Conservation (phyloP, 2,329 filamentous ascomycete genomes). For the Paracoccidioides lutzii region DNA sequence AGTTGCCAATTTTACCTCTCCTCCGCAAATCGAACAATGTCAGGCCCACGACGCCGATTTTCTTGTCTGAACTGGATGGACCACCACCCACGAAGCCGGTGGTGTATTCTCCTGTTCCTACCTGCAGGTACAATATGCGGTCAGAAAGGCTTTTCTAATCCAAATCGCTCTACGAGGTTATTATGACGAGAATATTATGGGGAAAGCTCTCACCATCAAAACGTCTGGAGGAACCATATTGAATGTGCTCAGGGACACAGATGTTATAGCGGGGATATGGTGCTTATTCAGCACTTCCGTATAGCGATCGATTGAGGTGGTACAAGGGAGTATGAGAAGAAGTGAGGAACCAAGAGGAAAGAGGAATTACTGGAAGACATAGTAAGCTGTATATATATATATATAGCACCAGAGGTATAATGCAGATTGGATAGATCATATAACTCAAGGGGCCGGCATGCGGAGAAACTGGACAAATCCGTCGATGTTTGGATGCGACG, state of each 20-base stretch:
- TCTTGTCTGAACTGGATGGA: conserved; percentile 82
- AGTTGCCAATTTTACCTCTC: conserved; percentile 71
- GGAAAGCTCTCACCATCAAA: conserved; percentile 46
- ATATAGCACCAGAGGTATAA: neutral
- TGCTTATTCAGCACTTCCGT: neutral
- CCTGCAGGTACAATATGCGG: conserved; percentile 30
- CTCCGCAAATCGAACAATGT: conserved; percentile 80
- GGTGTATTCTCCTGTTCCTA: conserved; percentile 93
- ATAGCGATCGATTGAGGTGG: neutral
- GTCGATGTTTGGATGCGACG: too few relatives aligned
- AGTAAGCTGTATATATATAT: neutral
- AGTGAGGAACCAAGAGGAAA: neutral
- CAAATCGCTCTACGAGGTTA: neutral
- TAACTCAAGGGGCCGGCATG: neutral
- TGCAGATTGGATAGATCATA: neutral
- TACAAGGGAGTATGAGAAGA: neutral
- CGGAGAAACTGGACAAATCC: too few relatives aligned
- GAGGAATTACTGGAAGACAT: neutral
- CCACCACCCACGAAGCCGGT: conserved; percentile 82
- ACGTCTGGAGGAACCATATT: conserved; percentile 51
- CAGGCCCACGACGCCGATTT: conserved; percentile 83
- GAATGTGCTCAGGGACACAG: neutral
- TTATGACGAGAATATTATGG: neutral
- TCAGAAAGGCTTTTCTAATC: conserved; percentile 4
- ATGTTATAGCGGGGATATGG: neutral